Base-by-base conservation (phyloP, 495 filamentous ascomycete species). In the Glarea lozoyensis region DNA sequence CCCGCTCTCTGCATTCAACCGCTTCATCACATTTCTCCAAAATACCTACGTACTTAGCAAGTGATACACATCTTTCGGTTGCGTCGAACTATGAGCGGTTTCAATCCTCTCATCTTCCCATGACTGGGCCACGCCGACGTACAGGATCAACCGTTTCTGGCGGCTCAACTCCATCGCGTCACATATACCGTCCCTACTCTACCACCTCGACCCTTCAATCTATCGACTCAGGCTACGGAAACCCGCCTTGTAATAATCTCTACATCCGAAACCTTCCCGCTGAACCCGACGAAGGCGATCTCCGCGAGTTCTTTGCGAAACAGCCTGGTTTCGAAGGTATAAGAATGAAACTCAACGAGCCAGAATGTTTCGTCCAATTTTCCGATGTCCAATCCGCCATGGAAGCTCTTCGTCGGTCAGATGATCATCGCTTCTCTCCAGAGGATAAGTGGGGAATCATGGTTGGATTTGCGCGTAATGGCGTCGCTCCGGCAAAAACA, bases 401-500 rank as follows among this genome's bases (percentile, higher is more conserved):
- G 15, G 10, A 20, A 9, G 35, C 35, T 21, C 17, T 37, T 20
- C 35, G 22, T 11, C 4, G 22, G 16, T n/a, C 35, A 16, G 35
- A 37, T n/a, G 35, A 37, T 21, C 35, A 37, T 21, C 35, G 16
- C 11, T 37, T 37, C n/a, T 20, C 17, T 19, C 9, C 7, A 3
- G 35, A 37, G 9, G 35, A 37, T 21, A 37, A n/a, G 22, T 37
- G 35, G 35, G 35, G 35, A 3, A 37, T 37, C 4, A 37, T 37
- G 35, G 35, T 37, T 11, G 35, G 35, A 19, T 37, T 20, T 21
- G 35, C 35, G 15, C 4, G 35, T 4, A 19, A 37, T 21, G 35
- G 35, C n/a, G 35, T 37, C 35, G 11, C 16, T 7, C 35, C 35
- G 22, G 35, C 35, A 7, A 3, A 21, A 4, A 10, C 22, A 3